Percentiles rank a stretch among this genome's conserved stretches.
Conservation (phyloP, 2,329 filamentous ascomycete genomes). For the Curvularia lunata region DNA sequence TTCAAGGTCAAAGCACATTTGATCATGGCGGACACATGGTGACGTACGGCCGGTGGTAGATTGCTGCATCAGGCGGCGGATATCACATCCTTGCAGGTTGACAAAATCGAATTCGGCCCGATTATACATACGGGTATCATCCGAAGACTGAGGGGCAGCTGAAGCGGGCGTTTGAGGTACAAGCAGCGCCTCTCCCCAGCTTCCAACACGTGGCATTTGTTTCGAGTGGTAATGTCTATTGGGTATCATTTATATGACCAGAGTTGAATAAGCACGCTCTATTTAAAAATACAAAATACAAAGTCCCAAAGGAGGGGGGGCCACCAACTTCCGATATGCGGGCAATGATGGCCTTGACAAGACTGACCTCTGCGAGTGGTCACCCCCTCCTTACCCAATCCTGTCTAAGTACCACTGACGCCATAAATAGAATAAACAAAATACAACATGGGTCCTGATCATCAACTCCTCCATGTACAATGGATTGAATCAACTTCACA, state of each 20-base stretch:
- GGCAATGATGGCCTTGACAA: constrained; percentile 17
- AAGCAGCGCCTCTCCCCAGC: background rate
- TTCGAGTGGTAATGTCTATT: background rate
- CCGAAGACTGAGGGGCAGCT: background rate
- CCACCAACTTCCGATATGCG: constrained; percentile 10
- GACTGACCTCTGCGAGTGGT: constrained; percentile 15
- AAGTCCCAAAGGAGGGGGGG: background rate
- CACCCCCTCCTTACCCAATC: constrained; percentile 5
- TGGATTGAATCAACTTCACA: constrained; percentile 30
- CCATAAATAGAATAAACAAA: constrained; percentile 19
- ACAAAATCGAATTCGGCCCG: background rate
- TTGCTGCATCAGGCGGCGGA: background rate
- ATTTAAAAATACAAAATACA: constrained; percentile 2
- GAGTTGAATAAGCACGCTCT: background rate
- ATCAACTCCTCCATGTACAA: constrained; percentile 19
- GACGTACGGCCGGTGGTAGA: constrained; percentile 1
- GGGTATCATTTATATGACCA: background rate
- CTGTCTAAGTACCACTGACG: constrained; percentile 11
- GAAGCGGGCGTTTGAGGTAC: background rate
- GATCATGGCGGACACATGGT: background rate
- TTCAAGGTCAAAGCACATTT: background rate
- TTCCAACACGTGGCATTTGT: background rate
- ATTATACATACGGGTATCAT: background rate
- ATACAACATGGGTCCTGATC: constrained; percentile 2
- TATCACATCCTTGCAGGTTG: background rate